These are phyloP conservation scores for Gyrodon lividus DNA, from an alignment of 768 basidiomycete genomes.

Conservation along the genomic window DNA sequence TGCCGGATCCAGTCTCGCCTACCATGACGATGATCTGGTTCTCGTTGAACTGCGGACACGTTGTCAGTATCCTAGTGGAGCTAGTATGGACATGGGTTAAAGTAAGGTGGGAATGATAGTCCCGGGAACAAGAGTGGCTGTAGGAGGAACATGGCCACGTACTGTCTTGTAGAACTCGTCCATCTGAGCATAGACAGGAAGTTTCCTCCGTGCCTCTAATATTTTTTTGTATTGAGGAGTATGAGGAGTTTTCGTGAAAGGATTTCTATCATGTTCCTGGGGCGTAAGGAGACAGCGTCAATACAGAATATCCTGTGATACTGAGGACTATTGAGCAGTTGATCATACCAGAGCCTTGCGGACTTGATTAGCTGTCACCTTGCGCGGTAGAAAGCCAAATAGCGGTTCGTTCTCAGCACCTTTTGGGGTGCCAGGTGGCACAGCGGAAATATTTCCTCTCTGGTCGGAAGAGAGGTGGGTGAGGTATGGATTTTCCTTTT, in stretches of 20 bases:
- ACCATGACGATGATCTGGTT: slow-evolving; percentile 89
- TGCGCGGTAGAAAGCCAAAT: slow-evolving; percentile 71
- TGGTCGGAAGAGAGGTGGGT: slow-evolving; percentile 40
- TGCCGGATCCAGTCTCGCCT: slow-evolving; percentile 94
- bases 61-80: not conserved
- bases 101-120: not conserved
- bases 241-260: slow-evolving; percentile 82
- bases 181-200: slow-evolving; percentile 94
- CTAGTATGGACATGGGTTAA: not conserved
- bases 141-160: slow-evolving; percentile 34
- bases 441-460: slow-evolving; percentile 18
- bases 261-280: slow-evolving; percentile 79
- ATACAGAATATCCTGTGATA: not conserved
- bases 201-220: slow-evolving; percentile 75
- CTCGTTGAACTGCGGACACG: slow-evolving; percentile 21
- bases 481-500: slow-evolving; percentile 54
- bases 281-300: not conserved
- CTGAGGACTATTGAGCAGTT: not conserved
- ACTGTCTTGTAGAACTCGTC: slow-evolving; percentile 88
- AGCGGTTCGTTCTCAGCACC: slow-evolving; percentile 53
- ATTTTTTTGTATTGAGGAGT: slow-evolving; percentile 84
- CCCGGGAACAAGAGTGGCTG: not conserved
- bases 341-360: slow-evolving; percentile 64
- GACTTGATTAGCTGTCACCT: slow-evolving; percentile 64
- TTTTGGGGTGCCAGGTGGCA: slow-evolving; percentile 6